Evolutionary conservation across 257 asterid species (phyloP).

Genomic region (Solanum piurae): DNA sequence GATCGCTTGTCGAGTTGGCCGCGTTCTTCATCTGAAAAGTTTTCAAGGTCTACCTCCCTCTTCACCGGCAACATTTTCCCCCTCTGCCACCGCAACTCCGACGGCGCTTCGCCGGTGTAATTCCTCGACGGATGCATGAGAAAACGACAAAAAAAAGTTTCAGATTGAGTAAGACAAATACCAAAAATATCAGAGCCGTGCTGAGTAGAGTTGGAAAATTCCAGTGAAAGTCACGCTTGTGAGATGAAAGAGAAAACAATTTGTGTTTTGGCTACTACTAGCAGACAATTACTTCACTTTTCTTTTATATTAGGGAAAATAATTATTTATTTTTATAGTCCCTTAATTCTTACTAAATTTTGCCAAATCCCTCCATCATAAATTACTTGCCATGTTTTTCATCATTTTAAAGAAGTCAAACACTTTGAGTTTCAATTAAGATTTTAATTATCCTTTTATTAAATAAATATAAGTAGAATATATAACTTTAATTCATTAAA

Average conservation of each 20-base stretch:
- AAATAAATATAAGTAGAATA: no score
- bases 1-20: slow-evolving; percentile 31
- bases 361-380: not conserved
- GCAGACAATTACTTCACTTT: not conserved
- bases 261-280: slow-evolving; percentile 1
- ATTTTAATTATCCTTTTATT: no score
- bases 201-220: not conserved
- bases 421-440: not conserved
- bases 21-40: slow-evolving; percentile 27
- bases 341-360: not conserved
- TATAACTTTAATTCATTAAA: no score
- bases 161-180: not conserved
- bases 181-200: not conserved
- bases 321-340: not conserved
- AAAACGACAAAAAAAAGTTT: not conserved
- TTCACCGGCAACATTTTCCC: slow-evolving; percentile 25
- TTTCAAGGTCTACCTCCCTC: slow-evolving; percentile 22
- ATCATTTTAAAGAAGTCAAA: not conserved
- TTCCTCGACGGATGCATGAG: slow-evolving; percentile 14
- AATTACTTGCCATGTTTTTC: not conserved
- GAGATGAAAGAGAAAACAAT: not conserved
- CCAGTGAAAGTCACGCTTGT: not conserved
- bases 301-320: not conserved
- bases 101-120: not conserved
- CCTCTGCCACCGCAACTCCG: slow-evolving; percentile 4